These are phyloP conservation scores for Collybia mongolica DNA, from an alignment of 768 basidiomycete species.

Conservation along the genomic window DNA sequence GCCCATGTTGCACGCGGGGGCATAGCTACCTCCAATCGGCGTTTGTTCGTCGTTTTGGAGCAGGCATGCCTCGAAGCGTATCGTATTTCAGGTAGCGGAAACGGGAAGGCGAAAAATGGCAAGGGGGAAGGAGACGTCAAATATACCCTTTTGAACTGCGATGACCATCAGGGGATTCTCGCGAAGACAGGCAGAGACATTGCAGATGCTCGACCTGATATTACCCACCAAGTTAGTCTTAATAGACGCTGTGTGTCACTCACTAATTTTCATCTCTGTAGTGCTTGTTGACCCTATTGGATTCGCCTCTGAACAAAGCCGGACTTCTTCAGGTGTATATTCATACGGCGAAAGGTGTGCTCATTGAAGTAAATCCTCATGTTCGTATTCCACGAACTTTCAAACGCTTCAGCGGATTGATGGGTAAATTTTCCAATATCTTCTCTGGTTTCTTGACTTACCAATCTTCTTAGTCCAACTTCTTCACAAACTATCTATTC, in stretches of 20 bases:
- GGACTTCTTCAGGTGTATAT: slow-evolving; percentile 97
- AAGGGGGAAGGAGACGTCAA: slow-evolving; percentile 81
- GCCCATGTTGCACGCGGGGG: slow-evolving; percentile 67
- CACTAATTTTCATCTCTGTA: slow-evolving; percentile 25
- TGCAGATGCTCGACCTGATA: slow-evolving; percentile 98
- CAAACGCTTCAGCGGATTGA: slow-evolving; percentile 96
- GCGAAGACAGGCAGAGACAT: slow-evolving; percentile 98
- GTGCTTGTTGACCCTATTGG: slow-evolving; percentile 94
- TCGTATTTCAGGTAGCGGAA: slow-evolving; percentile 67
- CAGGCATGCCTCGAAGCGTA: slow-evolving; percentile 97
- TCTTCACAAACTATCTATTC: slow-evolving; percentile 91
- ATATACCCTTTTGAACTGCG: slow-evolving; percentile 96
- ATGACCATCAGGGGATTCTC: slow-evolving; percentile 97
- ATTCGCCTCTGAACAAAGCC: slow-evolving; percentile 97
- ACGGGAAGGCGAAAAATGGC: slow-evolving; percentile 50
- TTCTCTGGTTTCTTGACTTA: slow-evolving; percentile 1
- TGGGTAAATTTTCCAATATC: slow-evolving; percentile 60
- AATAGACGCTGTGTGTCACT: slow-evolving; percentile 8
- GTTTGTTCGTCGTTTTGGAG: slow-evolving; percentile 88
- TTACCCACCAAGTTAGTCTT: slow-evolving; percentile 87
- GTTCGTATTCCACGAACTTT: slow-evolving; percentile 98
- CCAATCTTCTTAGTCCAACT: slow-evolving; percentile 72
- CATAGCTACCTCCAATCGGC: slow-evolving; percentile 52
- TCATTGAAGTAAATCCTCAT: slow-evolving; percentile 98
- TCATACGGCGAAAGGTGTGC: slow-evolving; percentile 92